These are phyloP conservation scores for Lepiota brunneoincarnata DNA, from an alignment of 768 basidiomycete species.

Conservation along the genomic window DNA sequence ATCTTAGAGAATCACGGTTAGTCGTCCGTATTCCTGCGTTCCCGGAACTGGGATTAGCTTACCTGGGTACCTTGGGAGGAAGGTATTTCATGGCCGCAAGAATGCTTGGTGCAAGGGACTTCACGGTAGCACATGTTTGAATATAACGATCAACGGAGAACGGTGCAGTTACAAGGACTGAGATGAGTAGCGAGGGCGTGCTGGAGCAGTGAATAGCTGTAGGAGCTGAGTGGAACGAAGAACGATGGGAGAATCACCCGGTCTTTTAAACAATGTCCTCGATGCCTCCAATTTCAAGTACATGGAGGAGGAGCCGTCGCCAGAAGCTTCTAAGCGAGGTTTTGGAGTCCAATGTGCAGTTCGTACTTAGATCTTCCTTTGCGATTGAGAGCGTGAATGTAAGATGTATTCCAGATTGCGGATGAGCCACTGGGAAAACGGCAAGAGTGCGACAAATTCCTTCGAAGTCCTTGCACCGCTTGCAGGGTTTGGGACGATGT, in stretches of 20 bases:
- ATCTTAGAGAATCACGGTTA: constrained; percentile 25
- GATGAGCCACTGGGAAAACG: constrained; percentile 5
- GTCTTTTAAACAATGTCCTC: background rate
- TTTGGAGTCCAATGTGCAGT: background rate
- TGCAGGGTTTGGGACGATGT: constrained; percentile 1
- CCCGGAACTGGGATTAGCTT: constrained; percentile 15
- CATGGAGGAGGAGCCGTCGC: background rate
- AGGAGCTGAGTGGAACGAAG: background rate
- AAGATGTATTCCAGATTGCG: background rate
- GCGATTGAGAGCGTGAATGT: constrained; percentile 1
- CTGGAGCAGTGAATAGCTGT: background rate
- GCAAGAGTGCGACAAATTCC: constrained; percentile 1
- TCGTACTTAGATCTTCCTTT: background rate
- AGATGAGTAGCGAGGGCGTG: background rate
- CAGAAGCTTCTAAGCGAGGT: background rate
- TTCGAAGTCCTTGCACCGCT: background rate
- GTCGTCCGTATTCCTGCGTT: constrained; percentile 3
- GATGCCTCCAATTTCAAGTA: background rate
- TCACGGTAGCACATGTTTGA: constrained; percentile 42
- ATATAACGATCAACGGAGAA: background rate
- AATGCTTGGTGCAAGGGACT: constrained; percentile 30
- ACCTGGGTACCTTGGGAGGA: constrained; percentile 16
- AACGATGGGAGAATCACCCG: background rate
- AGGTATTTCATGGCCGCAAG: constrained; percentile 35
- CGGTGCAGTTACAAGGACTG: background rate